phyloP scores from a whole-genome alignment of 2,329 filamentous ascomycete species.

The Cyanodermella asteris region DNA sequence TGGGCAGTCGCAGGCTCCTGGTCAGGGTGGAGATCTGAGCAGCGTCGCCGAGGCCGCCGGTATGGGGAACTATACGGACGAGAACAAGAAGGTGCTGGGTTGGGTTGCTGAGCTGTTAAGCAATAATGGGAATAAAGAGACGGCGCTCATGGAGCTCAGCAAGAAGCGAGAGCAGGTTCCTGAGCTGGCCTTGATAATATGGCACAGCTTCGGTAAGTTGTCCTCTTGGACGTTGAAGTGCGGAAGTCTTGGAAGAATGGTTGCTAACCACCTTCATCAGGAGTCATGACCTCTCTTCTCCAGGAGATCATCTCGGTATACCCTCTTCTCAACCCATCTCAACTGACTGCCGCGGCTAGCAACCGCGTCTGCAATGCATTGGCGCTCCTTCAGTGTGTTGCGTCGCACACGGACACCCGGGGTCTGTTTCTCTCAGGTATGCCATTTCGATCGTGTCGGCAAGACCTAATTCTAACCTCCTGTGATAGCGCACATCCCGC shows the following conservation, averaged over 20 bases:
- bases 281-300: conserved; percentile 91
- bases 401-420: conserved; percentile 88
- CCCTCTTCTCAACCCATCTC: conserved; percentile 83
- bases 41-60: no score
- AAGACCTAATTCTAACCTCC: neutral
- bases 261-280: conserved; percentile 24
- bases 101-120: conserved; percentile 83
- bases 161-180: conserved; percentile 98
- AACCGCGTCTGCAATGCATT: conserved; percentile 96
- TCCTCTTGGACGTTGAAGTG: neutral
- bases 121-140: conserved; percentile 72
- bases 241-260: neutral
- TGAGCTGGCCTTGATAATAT: conserved; percentile 83
- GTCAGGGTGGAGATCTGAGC: no score
- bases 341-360: conserved; percentile 89
- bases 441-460: conserved; percentile 8
- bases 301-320: conserved; percentile 99
- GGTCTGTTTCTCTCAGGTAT: conserved; percentile 81
- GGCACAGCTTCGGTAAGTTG: conserved; percentile 84
- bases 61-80: conserved; percentile 58
- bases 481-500: conserved; percentile 69
- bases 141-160: conserved; percentile 80
- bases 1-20: no score
- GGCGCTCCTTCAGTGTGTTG: conserved; percentile 86
- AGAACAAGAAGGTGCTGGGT: conserved; percentile 76